Base-by-base conservation (phyloP, 2,329 filamentous ascomycete species). In the Arthrobotrys sinensis region DNA sequence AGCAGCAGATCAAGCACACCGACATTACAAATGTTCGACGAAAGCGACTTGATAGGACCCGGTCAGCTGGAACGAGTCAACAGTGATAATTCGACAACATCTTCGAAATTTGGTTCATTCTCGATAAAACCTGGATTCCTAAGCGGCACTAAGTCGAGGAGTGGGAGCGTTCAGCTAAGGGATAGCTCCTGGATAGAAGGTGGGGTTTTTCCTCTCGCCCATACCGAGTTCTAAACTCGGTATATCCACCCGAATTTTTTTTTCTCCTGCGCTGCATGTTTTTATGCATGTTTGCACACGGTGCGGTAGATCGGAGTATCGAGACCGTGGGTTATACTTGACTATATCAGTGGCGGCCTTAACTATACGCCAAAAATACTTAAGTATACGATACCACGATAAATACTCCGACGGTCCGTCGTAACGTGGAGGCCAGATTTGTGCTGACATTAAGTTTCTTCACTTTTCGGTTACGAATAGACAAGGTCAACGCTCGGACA, bases 101-200 rank as follows among this genome's bases (percentile, higher is more conserved):
- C 75, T 38, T 67, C 75, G 19, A 72, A 70, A 67, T 72, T 72
- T 57, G 62, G 67, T 16, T 46, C 75, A 34, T 78, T 78, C 45
- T 78, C 75, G 46, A 78, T 78, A 64, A 70, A 70, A 70, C 72
- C 72, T 48, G 75, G 75, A 19, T 78, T 78, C 36, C 53, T 72
- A 50, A 78, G 75, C 75, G 75, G 75, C 14, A 48, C 66, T 38
- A 66, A 60, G 46, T 72, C 67, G 46, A 78, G 66, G 45, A 69
- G 53, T 36, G 64, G 67, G 14, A 78, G 63, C 19, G 67, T 66
- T 36, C 75, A 78, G 52, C 67, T 67, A 16, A 78, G 46, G 52
- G 75, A 78, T 72, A 78, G 75, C 63, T 72, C 75, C 32, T 78
- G 75, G 75, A 43, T 78, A 62, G 75, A 78, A 78, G 75, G 75